These are phyloP conservation scores for Mucor plumbeus DNA, from an alignment of 371 early-diverging fungal species.

Conservation along the genomic window DNA sequence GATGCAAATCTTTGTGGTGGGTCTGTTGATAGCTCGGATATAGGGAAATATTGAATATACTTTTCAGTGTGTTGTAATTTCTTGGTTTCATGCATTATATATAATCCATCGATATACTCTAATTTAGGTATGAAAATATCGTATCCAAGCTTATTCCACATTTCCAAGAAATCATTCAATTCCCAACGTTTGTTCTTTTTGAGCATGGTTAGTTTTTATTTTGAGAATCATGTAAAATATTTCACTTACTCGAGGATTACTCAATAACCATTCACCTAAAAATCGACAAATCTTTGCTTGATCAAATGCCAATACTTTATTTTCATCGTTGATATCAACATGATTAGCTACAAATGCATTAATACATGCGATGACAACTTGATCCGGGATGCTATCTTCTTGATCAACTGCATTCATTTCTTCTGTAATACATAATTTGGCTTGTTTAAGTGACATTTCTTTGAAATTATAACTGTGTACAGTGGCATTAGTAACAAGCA, in stretches of 20 bases:
- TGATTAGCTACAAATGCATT: conserved; percentile 23
- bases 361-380: conserved; percentile 36
- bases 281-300: conserved; percentile 44
- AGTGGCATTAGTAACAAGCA: conserved; percentile 37
- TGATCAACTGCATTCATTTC: conserved; percentile 23
- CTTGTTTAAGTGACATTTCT: conserved; percentile 27
- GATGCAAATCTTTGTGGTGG: conserved; percentile 57
- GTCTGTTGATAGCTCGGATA: conserved; percentile 52
- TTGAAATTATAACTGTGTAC: conserved; percentile 32
- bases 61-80: conserved; percentile 25
- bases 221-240: neutral
- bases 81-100: conserved; percentile 26
- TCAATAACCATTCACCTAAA: conserved; percentile 43
- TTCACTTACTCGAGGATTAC: conserved; percentile 22
- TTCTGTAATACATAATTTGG: conserved; percentile 33
- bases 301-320: conserved; percentile 24
- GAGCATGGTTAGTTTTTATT: neutral
- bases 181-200: conserved; percentile 56
- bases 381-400: conserved; percentile 37
- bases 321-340: neutral
- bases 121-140: conserved; percentile 41
- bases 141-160: conserved; percentile 51
- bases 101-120: conserved; percentile 32
- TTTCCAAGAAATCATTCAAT: conserved; percentile 47
- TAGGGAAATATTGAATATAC: conserved; percentile 57